These are phyloP conservation scores for Apophysomyces sp. DNA, from an alignment of 371 early-diverging fungal species.

Conservation along the genomic window DNA sequence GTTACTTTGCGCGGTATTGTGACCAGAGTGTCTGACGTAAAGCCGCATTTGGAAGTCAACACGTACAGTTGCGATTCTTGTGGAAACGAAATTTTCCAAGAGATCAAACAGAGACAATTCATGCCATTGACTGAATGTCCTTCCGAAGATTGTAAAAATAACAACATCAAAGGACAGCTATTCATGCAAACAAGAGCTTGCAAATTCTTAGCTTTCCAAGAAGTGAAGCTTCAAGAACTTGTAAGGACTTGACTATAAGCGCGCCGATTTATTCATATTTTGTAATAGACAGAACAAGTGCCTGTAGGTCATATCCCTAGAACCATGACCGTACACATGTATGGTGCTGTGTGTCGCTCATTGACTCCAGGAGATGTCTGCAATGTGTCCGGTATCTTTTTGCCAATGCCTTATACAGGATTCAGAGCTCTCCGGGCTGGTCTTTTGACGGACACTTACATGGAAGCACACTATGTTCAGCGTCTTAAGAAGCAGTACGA, in stretches of 20 bases:
- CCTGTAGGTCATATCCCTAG: constrained; percentile 99
- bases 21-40: constrained; percentile 96
- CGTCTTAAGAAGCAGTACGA: constrained; percentile 89
- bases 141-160: constrained; percentile 83
- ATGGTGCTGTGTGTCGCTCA: constrained; percentile 79
- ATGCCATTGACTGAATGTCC: constrained; percentile 91
- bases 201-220: constrained; percentile 95
- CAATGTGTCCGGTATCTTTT: constrained; percentile 87
- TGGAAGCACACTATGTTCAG: constrained; percentile 87
- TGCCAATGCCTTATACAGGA: constrained; percentile 95
- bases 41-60: constrained; percentile 90
- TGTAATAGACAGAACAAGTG: constrained; percentile 87
- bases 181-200: constrained; percentile 94
- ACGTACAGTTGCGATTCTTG: constrained; percentile 97
- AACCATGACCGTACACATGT: constrained; percentile 89
- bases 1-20: constrained; percentile 95
- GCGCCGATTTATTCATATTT: not conserved
- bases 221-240: constrained; percentile 94
- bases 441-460: constrained; percentile 93
- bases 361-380: constrained; percentile 95
- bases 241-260: constrained; percentile 35
- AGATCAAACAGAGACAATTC: constrained; percentile 82
- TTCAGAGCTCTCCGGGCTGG: constrained; percentile 93
- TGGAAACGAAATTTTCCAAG: constrained; percentile 98
- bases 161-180: constrained; percentile 86